Percentiles rank a stretch among this genome's conserved stretches.
These are phyloP conservation scores for Dentipellis fragilis DNA, from an alignment of 768 basidiomycete genomes.

Conservation along the genomic window DNA sequence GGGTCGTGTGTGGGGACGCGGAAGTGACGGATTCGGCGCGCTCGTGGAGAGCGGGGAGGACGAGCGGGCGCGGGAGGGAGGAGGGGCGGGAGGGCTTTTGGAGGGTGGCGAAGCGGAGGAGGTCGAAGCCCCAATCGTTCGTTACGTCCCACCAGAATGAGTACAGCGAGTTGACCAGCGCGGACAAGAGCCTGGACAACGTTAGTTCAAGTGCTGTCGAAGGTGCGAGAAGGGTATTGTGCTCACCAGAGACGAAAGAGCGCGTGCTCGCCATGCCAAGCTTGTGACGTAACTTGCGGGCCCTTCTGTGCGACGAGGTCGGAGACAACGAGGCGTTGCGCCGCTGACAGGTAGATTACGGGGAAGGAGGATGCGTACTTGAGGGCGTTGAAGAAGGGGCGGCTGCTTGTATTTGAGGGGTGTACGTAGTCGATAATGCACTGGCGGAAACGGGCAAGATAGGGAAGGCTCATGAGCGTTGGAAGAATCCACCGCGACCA, in stretches of 20 bases:
- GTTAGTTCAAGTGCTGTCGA: neutral
- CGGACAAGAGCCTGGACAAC: constrained; percentile 62
- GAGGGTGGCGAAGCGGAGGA: constrained; percentile 34
- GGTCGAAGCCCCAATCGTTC: constrained; percentile 91
- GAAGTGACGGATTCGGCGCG: constrained; percentile 15
- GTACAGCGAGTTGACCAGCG: constrained; percentile 81
- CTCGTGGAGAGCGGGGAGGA: constrained; percentile 39
- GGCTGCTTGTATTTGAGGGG: constrained; percentile 50
- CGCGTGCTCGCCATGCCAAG: constrained; percentile 68
- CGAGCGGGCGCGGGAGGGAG: constrained; percentile 31
- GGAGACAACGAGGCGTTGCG: constrained; percentile 64
- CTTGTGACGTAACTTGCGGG: constrained; percentile 28
- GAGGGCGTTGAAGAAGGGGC: constrained; percentile 81
- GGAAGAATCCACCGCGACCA: constrained; percentile 72
- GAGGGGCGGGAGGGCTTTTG: constrained; percentile 15
- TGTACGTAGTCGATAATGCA: constrained; percentile 77
- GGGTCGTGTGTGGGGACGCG: constrained; percentile 2
- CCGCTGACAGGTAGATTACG: constrained; percentile 88
- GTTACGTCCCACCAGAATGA: constrained; percentile 99
- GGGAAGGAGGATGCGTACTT: constrained; percentile 98
- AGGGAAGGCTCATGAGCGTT: constrained; percentile 85
- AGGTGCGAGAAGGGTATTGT: neutral
- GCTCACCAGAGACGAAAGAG: constrained; percentile 81
- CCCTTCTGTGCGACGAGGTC: constrained; percentile 46
- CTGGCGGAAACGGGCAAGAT: constrained; percentile 87